phyloP scores from a whole-genome alignment of 352 stramenopile genomes.

The Phytophthora citricola region DNA sequence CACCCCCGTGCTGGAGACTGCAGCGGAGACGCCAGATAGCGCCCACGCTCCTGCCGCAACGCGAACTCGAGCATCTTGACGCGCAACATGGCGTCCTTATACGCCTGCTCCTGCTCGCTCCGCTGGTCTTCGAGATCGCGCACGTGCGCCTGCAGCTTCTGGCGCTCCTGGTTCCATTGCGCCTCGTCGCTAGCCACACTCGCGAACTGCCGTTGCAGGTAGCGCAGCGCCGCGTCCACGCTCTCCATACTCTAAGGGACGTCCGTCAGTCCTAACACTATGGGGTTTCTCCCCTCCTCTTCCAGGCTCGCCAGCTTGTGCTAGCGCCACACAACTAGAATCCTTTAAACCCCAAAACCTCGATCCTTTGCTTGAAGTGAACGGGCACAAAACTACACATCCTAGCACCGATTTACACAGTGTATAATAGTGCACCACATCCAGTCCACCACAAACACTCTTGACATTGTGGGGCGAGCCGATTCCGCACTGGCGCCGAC shows the following conservation, averaged over 20 bases:
- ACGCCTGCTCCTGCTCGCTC: slow-evolving; percentile 79
- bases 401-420: neutral
- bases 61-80: slow-evolving; percentile 92
- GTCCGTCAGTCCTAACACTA: slow-evolving; percentile 14
- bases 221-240: slow-evolving; percentile 86
- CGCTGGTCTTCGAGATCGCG: slow-evolving; percentile 82
- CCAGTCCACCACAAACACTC: slow-evolving; percentile 16
- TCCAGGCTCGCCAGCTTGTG: slow-evolving; percentile 28
- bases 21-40: slow-evolving; percentile 80
- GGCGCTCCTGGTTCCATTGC: slow-evolving; percentile 80
- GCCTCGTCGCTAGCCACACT: slow-evolving; percentile 80
- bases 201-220: slow-evolving; percentile 85
- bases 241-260: slow-evolving; percentile 68
- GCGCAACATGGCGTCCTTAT: slow-evolving; percentile 85
- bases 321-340: slow-evolving; percentile 21
- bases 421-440: slow-evolving; percentile 4
- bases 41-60: slow-evolving; percentile 75
- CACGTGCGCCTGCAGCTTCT: slow-evolving; percentile 76
- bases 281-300: slow-evolving; percentile 16
- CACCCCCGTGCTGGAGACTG: slow-evolving; percentile 53
- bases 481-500: slow-evolving; percentile 2
- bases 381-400: neutral
- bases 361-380: slow-evolving; percentile 18
- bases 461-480: neutral
- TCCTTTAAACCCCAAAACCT: slow-evolving; percentile 28